A percentile compares a stretch with the other conserved stretches of the same genome.
phyloP scores from a whole-genome alignment of 192 early-diverging fungal genomes.

The Linnemannia hyalina region DNA sequence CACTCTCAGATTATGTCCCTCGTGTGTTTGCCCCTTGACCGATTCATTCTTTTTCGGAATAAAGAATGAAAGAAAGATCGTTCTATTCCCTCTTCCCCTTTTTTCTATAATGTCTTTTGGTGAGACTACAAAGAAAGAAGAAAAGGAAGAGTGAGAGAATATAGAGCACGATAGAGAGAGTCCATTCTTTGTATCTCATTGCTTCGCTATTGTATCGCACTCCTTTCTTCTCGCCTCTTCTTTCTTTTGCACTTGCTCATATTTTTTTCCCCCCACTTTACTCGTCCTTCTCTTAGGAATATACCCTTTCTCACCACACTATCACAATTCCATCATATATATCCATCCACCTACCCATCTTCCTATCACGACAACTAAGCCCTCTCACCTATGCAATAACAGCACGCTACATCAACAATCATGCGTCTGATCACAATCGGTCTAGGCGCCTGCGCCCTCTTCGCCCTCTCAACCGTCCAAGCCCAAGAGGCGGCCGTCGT shows the following conservation, averaged over 20 bases:
- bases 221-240: background rate
- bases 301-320: background rate
- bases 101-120: background rate
- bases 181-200: background rate
- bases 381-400: background rate
- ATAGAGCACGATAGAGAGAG: background rate
- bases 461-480: conserved; percentile 17
- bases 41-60: background rate
- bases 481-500: conserved; percentile 11
- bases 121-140: no score
- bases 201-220: background rate
- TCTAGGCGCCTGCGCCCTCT: conserved; percentile 25
- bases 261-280: background rate
- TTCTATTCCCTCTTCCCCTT: background rate
- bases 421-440: conserved; percentile 43
- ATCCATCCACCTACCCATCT: no score
- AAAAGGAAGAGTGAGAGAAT: background rate
- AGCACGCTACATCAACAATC: background rate
- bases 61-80: background rate
- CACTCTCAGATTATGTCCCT: background rate
- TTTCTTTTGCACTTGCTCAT: background rate
- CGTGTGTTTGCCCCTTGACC: background rate
- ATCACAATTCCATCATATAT: background rate
- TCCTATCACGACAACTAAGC: background rate
- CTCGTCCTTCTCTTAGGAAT: background rate